A percentile compares a stretch with the other conserved stretches of the same genome.
Evolutionary conservation across 2,329 filamentous ascomycete genomes (phyloP).

Genomic region (Aspergillus glaucus): DNA sequence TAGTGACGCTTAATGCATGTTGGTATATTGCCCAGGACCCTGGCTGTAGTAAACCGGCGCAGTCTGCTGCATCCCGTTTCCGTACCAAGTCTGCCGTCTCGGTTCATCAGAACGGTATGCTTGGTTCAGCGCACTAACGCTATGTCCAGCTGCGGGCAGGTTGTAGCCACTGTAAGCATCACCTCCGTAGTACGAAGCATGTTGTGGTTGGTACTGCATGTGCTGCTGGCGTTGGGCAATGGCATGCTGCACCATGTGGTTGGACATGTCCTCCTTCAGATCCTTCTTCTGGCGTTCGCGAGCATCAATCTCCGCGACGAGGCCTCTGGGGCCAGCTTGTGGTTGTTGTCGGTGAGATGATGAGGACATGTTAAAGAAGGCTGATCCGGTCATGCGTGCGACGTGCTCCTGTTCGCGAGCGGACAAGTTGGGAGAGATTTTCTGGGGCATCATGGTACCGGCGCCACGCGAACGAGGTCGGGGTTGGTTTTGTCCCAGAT

Average conservation of each 20-base stretch:
- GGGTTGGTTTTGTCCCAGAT: constrained; percentile 23
- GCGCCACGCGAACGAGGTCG: constrained; percentile 53
- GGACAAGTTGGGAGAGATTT: constrained; percentile 58
- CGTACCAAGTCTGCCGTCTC: constrained; percentile 29
- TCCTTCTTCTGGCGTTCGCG: constrained; percentile 71
- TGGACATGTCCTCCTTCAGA: constrained; percentile 62
- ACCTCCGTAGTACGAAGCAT: constrained; percentile 10
- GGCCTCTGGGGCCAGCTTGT: constrained; percentile 48
- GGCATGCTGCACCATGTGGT: constrained; percentile 65
- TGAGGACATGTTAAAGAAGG: constrained; percentile 61
- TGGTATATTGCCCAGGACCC: constrained; percentile 19
- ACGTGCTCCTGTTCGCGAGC: constrained; percentile 84
- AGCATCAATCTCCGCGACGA: constrained; percentile 73
- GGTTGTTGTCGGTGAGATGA: constrained; percentile 48
- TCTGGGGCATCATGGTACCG: constrained; percentile 47
- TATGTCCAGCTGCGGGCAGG: constrained; percentile 29
- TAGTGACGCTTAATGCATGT: constrained; percentile 2
- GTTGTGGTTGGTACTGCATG: constrained; percentile 38
- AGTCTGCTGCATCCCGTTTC: constrained; percentile 17
- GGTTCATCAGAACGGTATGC: constrained; percentile 23
- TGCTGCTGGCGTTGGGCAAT: constrained; percentile 62
- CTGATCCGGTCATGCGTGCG: constrained; percentile 71
- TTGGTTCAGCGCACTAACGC: constrained; percentile 32
- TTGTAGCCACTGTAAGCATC: constrained; percentile 24
- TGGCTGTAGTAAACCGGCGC: constrained; percentile 21